phyloP scores from a whole-genome alignment of 176 grass and related monocot species.

The Triticum dicoccoides region DNA sequence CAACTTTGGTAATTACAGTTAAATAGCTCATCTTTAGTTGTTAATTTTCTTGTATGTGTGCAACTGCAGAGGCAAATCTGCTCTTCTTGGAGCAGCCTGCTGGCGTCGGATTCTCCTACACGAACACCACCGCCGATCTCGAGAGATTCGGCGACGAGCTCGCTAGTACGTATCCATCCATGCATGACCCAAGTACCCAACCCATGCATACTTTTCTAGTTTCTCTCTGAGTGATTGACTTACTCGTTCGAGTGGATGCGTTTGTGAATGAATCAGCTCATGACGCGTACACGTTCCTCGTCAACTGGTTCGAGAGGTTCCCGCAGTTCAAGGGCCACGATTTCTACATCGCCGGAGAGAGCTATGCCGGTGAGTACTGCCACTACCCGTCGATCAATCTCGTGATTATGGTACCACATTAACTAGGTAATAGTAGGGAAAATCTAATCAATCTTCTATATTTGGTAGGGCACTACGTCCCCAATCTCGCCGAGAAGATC shows the following conservation, averaged over 20 bases:
- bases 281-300: constrained; percentile 64
- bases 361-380: constrained; percentile 42
- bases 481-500: constrained; percentile 70
- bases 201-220: background rate
- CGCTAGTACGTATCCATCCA: constrained; percentile 39
- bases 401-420: background rate
- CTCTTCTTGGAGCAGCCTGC: constrained; percentile 83
- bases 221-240: background rate
- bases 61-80: constrained; percentile 67
- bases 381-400: no score
- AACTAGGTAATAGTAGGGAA: background rate
- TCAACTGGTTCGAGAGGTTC: constrained; percentile 94
- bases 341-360: constrained; percentile 87
- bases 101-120: constrained; percentile 87
- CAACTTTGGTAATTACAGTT: background rate
- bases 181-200: background rate
- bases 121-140: constrained; percentile 70
- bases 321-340: constrained; percentile 78
- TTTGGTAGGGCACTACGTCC: constrained; percentile 64
- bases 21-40: background rate
- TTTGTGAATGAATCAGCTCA: constrained; percentile 35
- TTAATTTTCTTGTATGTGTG: background rate
- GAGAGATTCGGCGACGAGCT: constrained; percentile 55
- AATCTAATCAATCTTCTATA: background rate
- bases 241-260: background rate